Conservation (phyloP, 805 yeast genomes). For the Barnettozyma sp. region DNA sequence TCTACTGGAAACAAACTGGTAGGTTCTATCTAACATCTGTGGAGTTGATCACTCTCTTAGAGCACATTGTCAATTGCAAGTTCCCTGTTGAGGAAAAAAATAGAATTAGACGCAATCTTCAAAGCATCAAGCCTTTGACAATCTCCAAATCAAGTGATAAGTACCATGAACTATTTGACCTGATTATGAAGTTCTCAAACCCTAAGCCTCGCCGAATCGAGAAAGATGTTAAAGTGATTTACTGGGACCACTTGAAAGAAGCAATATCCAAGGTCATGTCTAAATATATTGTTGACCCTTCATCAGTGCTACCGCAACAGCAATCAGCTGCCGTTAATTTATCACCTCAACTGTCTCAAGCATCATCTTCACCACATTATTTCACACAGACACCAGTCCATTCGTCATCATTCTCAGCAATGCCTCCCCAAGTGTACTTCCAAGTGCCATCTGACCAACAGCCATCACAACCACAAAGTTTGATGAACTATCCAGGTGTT, state of each 20-base stretch:
- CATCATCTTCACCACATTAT: not conserved
- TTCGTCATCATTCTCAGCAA: not conserved
- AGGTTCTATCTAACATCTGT: constrained; percentile 55
- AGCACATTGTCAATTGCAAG: constrained; percentile 44
- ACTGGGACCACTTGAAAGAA: constrained; percentile 45
- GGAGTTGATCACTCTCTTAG: constrained; percentile 52
- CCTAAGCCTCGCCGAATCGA: constrained; percentile 68
- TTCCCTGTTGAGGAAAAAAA: constrained; percentile 66
- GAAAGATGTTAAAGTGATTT: constrained; percentile 61
- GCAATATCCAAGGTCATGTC: constrained; percentile 53
- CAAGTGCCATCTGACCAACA: constrained; percentile 1
- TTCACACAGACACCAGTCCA: not conserved
- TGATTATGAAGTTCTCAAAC: constrained; percentile 52
- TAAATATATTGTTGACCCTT: constrained; percentile 37
- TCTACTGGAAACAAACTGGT: constrained; percentile 45
- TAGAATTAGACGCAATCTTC: constrained; percentile 59
- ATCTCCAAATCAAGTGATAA: constrained; percentile 42
- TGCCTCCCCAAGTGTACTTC: not conserved
- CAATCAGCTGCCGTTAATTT: not conserved
- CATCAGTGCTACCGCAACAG: constrained; percentile 1
- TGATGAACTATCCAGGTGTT: constrained; percentile 5
- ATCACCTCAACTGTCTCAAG: no score
- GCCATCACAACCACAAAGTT: constrained; percentile 1
- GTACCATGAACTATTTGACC: constrained; percentile 33
- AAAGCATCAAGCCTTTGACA: constrained; percentile 54